These are phyloP conservation scores for Berberis vulgaris DNA, from an alignment of 164 flowering plant species.

Conservation along the genomic window DNA sequence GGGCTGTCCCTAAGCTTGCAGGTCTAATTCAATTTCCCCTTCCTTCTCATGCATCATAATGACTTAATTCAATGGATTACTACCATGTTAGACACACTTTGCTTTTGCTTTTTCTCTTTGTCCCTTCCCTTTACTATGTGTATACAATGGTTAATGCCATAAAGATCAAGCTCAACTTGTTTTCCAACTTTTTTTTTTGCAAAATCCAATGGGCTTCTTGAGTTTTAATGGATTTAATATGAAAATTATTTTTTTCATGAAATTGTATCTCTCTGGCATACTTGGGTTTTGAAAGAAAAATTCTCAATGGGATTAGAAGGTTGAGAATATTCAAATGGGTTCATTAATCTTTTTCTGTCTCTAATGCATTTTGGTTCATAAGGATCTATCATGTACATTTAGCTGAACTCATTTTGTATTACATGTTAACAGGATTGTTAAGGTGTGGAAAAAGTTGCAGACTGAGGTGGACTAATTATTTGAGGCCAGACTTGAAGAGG, in stretches of 20 bases:
- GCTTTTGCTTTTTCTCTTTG: background rate
- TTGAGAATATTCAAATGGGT: constrained; percentile 2
- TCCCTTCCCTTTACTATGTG: too few relatives aligned
- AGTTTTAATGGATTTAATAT: background rate
- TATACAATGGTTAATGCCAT: too few relatives aligned
- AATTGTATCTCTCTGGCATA: too few relatives aligned
- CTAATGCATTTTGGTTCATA: background rate
- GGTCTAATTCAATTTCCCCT: too few relatives aligned
- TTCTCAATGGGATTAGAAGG: background rate
- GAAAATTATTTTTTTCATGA: background rate
- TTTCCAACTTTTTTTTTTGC: background rate
- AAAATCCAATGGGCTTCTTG: background rate
- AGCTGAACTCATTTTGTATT: background rate
- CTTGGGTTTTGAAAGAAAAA: background rate
- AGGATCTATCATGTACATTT: background rate
- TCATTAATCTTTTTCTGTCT: too few relatives aligned
- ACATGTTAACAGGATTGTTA: too few relatives aligned
- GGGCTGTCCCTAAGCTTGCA: constrained; percentile 41
- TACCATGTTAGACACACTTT: constrained; percentile 51
- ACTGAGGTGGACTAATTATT: too few relatives aligned
- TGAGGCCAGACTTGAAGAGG: too few relatives aligned
- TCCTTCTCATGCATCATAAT: too few relatives aligned
- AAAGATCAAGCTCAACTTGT: too few relatives aligned
- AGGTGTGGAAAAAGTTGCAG: too few relatives aligned
- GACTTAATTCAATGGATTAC: background rate